Conservation (phyloP, 2,329 filamentous ascomycete genomes). For the Xylaria sp. region DNA sequence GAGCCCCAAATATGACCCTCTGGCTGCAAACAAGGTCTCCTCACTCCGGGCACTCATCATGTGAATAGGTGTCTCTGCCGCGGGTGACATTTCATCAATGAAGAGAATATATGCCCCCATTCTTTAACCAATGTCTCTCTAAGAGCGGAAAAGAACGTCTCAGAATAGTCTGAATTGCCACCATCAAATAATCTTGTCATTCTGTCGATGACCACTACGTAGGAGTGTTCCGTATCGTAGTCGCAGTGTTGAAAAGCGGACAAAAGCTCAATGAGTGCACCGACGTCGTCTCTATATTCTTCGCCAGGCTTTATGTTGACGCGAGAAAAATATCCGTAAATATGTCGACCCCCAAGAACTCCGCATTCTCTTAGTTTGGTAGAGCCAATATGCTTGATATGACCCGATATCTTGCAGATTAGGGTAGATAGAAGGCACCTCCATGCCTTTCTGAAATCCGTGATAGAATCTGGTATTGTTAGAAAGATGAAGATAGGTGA, state of each 20-base stretch:
- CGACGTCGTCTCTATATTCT: background rate
- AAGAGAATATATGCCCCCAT: background rate
- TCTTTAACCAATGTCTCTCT: background rate
- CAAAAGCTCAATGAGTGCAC: background rate
- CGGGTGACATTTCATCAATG: background rate
- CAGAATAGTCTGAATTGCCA: background rate
- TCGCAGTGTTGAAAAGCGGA: constrained; percentile 9
- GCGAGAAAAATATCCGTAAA: background rate
- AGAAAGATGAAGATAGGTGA: constrained; percentile 4
- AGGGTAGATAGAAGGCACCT: constrained; percentile 7
- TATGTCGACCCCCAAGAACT: background rate
- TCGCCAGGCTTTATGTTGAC: background rate
- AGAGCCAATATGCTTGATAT: background rate
- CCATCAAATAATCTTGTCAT: background rate
- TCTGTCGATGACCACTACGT: constrained; percentile 6
- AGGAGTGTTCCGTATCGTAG: background rate
- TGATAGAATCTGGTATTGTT: background rate
- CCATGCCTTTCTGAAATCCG: background rate
- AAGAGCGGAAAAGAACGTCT: background rate
- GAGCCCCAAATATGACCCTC: too few relatives aligned
- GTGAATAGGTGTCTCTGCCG: too few relatives aligned
- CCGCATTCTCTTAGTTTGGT: background rate
- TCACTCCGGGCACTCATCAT: too few relatives aligned
- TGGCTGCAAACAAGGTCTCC: too few relatives aligned
- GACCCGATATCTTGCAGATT: background rate